A percentile compares a stretch with the other conserved stretches of the same genome.
Conservation (phyloP, 73 alveolate genomes). For the Tetrahymena malaccensis region DNA sequence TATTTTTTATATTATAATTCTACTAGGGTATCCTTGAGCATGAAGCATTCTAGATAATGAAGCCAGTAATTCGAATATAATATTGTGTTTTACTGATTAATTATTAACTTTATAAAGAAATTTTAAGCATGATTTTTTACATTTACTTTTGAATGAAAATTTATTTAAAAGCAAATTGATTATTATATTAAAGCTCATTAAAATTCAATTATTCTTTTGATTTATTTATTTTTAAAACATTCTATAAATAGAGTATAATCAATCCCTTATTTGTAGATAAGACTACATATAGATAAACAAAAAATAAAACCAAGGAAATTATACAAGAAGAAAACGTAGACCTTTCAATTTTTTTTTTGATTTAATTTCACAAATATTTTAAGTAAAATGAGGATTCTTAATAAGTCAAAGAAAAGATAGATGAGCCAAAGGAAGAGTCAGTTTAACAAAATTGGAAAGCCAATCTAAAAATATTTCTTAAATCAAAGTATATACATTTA, state of each 20-base stretch:
- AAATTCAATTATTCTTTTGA: no score
- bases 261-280: neutral
- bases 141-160: no score
- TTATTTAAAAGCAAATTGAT: no score
- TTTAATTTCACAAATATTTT: no score
- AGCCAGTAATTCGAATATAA: neutral
- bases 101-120: no score
- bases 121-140: no score
- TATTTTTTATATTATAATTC: neutral
- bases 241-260: neutral
- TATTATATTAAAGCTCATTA: no score
- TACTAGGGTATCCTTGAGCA: neutral
- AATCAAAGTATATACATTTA: neutral
- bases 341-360: no score
- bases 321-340: neutral
- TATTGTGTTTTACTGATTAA: neutral
- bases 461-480: neutral
- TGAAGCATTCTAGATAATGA: neutral
- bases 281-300: neutral
- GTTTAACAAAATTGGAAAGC: neutral
- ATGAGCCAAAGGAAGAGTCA: neutral
- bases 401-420: neutral
- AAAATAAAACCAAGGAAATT: neutral
- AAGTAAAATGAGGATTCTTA: neutral
- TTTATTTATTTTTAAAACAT: no score